Percentiles rank a stretch among this genome's conserved stretches.
Conservation (phyloP, 2,329 filamentous ascomycete genomes). For the Penicillium sp. region DNA sequence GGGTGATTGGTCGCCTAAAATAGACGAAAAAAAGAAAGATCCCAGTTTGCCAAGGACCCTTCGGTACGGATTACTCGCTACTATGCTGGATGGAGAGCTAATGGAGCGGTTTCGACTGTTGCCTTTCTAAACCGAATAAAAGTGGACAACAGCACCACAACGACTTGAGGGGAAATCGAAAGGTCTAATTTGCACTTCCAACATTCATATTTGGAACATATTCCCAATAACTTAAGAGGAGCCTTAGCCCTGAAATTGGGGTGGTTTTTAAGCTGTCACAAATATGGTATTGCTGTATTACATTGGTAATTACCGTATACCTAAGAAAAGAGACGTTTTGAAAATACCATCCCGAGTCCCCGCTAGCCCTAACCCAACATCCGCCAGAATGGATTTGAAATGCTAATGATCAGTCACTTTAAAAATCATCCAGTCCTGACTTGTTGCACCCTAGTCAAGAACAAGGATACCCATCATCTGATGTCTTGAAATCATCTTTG, state of each 20-base stretch:
- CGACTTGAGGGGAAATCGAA: background rate
- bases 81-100: background rate
- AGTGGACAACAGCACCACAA: background rate
- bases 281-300: background rate
- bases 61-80: background rate
- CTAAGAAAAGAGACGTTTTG: background rate
- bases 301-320: background rate
- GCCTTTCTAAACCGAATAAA: background rate
- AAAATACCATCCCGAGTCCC: background rate
- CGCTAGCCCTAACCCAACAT: background rate
- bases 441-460: background rate
- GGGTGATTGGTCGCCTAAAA: background rate
- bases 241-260: background rate
- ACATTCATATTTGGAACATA: background rate
- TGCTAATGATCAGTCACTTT: conserved; percentile 1
- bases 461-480: conserved; percentile 1
- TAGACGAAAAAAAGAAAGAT: background rate
- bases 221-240: background rate
- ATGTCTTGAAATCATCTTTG: background rate
- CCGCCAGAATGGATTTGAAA: background rate
- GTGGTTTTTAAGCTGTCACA: background rate
- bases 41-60: background rate
- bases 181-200: background rate
- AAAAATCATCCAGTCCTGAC: background rate
- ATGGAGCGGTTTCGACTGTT: background rate